Evolutionary conservation across 257 asterid species (phyloP).

Genomic region (Henckelia pumila): DNA sequence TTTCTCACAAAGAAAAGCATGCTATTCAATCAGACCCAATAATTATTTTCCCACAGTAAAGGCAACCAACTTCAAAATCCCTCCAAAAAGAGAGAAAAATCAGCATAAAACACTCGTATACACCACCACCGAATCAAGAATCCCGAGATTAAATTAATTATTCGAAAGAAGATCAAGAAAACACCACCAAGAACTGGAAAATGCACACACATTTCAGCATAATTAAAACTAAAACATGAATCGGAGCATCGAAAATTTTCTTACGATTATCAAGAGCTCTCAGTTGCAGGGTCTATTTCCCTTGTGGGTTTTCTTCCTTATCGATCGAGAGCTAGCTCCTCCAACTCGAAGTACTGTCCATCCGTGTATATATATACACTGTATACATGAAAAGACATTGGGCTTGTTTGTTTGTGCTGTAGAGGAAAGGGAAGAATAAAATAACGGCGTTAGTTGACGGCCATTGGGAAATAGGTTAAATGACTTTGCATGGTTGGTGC

Average conservation of each 20-base stretch:
- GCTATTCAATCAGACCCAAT: background rate
- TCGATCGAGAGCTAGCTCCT: slow-evolving; percentile 23
- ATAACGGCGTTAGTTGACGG: slow-evolving; percentile 56
- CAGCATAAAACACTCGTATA: no score
- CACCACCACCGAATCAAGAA: background rate
- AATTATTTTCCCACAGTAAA: slow-evolving; percentile 10
- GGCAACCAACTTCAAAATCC: slow-evolving; percentile 21
- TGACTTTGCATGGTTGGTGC: background rate
- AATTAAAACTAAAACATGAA: background rate
- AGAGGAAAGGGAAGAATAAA: slow-evolving; percentile 23
- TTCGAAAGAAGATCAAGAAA: no score
- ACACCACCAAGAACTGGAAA: background rate
- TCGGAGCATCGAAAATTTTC: slow-evolving; percentile 20
- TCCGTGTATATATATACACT: slow-evolving; percentile 25
- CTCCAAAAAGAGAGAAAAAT: background rate
- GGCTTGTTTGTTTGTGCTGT: slow-evolving; percentile 29
- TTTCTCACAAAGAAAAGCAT: background rate
- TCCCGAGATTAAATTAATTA: background rate
- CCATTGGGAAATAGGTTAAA: slow-evolving; percentile 30
- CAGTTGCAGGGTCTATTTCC: slow-evolving; percentile 8
- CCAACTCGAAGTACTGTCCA: slow-evolving; percentile 1
- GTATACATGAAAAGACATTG: slow-evolving; percentile 29
- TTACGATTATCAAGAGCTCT: slow-evolving; percentile 25
- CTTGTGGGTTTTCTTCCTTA: slow-evolving; percentile 18
- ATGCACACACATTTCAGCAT: background rate